phyloP scores from a whole-genome alignment of 345 rosid genomes.

The Excoecaria cochinchinensis region DNA sequence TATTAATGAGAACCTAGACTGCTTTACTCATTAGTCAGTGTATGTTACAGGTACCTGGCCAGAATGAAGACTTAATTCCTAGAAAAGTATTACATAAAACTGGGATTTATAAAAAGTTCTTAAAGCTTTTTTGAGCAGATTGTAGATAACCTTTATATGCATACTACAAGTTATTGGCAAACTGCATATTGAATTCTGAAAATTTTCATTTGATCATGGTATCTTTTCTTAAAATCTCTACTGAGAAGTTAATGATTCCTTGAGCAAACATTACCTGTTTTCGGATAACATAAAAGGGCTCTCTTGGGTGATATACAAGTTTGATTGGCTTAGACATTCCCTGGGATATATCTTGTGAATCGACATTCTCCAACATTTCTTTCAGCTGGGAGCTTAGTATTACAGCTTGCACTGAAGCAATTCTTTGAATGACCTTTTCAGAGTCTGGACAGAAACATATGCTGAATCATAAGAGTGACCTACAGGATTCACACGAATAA shows the following conservation, averaged over 20 bases:
- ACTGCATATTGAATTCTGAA: background rate
- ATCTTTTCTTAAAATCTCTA: background rate
- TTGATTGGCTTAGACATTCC: slow-evolving; percentile 55
- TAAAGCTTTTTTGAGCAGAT: background rate
- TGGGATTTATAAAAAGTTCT: background rate
- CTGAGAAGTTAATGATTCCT: slow-evolving; percentile 1
- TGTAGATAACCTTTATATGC: background rate
- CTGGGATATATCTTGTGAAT: slow-evolving; percentile 40
- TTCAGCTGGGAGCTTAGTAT: slow-evolving; percentile 70
- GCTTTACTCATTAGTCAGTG: background rate
- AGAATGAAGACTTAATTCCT: background rate
- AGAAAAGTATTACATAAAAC: background rate
- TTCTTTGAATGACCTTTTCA: slow-evolving; percentile 51
- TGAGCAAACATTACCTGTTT: slow-evolving; percentile 43
- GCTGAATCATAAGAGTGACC: slow-evolving; percentile 1
- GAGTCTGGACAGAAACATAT: slow-evolving; percentile 46
- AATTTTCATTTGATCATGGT: background rate
- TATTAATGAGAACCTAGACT: background rate
- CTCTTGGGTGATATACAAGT: slow-evolving; percentile 65
- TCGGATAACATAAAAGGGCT: slow-evolving; percentile 75
- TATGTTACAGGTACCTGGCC: background rate
- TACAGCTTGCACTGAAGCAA: slow-evolving; percentile 68
- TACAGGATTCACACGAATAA: background rate
- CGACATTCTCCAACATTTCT: slow-evolving; percentile 57
- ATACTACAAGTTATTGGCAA: background rate